phyloP scores from a whole-genome alignment of 106 monocot genomes.

The Triglochin maritima region DNA sequence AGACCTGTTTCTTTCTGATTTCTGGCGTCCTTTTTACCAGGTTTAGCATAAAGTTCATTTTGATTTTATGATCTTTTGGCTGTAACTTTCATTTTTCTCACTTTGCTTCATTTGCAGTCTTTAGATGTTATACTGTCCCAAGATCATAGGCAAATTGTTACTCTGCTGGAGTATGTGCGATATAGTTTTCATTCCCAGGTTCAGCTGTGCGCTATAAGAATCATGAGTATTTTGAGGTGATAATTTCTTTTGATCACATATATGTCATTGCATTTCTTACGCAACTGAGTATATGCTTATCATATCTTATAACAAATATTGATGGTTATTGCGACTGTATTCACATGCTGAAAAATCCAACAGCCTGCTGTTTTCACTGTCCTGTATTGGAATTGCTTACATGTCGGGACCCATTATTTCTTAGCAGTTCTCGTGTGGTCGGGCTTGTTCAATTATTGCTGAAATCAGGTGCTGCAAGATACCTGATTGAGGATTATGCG shows the following conservation, averaged over 20 bases:
- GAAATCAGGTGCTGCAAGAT: constrained; percentile 59
- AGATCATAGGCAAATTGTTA: constrained; percentile 69
- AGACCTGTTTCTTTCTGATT: constrained; percentile 76
- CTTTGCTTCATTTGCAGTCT: constrained; percentile 37
- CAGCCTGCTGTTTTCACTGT: not conserved
- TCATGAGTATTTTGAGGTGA: constrained; percentile 69
- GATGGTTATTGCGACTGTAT: too few species aligned
- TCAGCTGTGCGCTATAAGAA: constrained; percentile 75
- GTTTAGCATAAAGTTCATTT: constrained; percentile 16
- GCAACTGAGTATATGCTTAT: not conserved
- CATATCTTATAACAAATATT: not conserved
- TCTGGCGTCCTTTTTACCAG: constrained; percentile 90
- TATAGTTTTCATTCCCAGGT: constrained; percentile 69
- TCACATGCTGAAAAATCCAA: too few species aligned
- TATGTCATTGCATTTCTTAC: constrained; percentile 6
- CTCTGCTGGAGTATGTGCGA: constrained; percentile 78
- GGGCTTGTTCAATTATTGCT: constrained; percentile 76
- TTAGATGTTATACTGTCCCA: constrained; percentile 82
- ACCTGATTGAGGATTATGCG: constrained; percentile 78
- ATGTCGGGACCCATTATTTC: too few species aligned
- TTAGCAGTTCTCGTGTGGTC: constrained; percentile 66
- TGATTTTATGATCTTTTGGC: not conserved
- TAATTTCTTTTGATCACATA: constrained; percentile 2
- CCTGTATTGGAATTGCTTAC: not conserved
- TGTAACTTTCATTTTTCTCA: not conserved